These are phyloP conservation scores for Colletotrichum falcatum DNA, from an alignment of 2,329 filamentous ascomycete genomes.

Conservation along the genomic window DNA sequence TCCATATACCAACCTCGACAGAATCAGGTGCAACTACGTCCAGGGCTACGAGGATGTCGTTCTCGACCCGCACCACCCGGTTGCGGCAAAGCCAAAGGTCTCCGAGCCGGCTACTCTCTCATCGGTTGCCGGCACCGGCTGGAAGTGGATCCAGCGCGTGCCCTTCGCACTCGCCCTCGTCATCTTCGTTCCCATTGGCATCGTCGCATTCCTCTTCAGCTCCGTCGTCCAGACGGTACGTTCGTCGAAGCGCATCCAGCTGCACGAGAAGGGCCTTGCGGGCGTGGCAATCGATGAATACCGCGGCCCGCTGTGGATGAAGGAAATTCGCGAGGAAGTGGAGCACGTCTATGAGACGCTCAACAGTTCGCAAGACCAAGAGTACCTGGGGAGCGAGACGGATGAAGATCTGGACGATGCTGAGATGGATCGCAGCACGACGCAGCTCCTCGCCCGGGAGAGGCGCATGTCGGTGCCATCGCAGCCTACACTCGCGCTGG, in stretches of 20 bases:
- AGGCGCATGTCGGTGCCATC: conserved; percentile 57
- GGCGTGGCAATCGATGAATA: conserved; percentile 78
- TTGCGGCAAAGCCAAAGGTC: conserved; percentile 60
- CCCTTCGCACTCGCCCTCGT: conserved; percentile 74
- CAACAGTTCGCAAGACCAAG: conserved; percentile 75
- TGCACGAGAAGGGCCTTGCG: conserved; percentile 79
- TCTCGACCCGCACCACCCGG: conserved; percentile 74
- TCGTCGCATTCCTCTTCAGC: conserved; percentile 79
- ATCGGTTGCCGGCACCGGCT: conserved; percentile 48
- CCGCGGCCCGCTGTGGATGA: conserved; percentile 76
- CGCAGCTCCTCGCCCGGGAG: conserved; percentile 56
- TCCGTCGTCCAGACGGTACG: conserved; percentile 80
- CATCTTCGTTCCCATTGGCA: conserved; percentile 79
- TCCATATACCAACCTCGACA: conserved; percentile 77
- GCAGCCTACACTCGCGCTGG: conserved; percentile 81
- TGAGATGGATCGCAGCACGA: conserved; percentile 52
- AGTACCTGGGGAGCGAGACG: conserved; percentile 73
- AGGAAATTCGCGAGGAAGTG: conserved; percentile 79
- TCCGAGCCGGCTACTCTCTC: conserved; percentile 46
- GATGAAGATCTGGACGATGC: conserved; percentile 59
- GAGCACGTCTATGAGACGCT: conserved; percentile 83
- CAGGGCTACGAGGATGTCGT: conserved; percentile 81
- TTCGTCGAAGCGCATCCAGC: conserved; percentile 78
- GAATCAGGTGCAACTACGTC: conserved; percentile 78
- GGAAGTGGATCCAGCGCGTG: conserved; percentile 61